Conservation (phyloP, 2,329 filamentous ascomycete species). For the Sclerotinia nivalis region DNA sequence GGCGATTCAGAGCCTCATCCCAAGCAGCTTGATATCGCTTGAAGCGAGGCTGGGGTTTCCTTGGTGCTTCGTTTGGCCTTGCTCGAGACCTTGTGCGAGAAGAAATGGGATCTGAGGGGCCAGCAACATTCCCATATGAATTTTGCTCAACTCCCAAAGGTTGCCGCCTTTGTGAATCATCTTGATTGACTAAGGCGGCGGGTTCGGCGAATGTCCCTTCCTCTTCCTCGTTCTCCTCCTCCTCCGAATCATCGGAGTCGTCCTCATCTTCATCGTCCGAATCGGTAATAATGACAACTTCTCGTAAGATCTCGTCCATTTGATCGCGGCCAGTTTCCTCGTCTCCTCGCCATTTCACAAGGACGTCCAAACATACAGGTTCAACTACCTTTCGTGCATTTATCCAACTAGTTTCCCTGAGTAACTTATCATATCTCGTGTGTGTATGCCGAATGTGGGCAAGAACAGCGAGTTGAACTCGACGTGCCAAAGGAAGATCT, state of each 20-base stretch:
- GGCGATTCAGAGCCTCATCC: constrained; percentile 39
- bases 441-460: constrained; percentile 68
- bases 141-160: background rate
- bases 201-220: constrained; percentile 30
- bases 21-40: constrained; percentile 42
- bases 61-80: constrained; percentile 1
- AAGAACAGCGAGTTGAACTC: constrained; percentile 65
- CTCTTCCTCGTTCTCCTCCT: constrained; percentile 30
- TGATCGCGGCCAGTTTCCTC: constrained; percentile 68
- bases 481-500: constrained; percentile 58
- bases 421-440: constrained; percentile 63
- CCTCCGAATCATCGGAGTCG: constrained; percentile 25
- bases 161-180: constrained; percentile 17
- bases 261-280: constrained; percentile 37
- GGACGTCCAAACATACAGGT: constrained; percentile 60
- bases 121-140: background rate
- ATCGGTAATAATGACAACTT: constrained; percentile 62
- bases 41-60: constrained; percentile 38
- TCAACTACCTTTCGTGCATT: constrained; percentile 64
- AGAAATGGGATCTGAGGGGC: background rate
- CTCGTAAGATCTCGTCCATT: constrained; percentile 65
- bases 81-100: constrained; percentile 11
- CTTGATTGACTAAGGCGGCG: constrained; percentile 27
- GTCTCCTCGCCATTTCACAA: constrained; percentile 72
- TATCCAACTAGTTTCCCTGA: constrained; percentile 58